Evolutionary conservation across 768 basidiomycete genomes (phyloP).

Genomic region (Podaxis sp.): DNA sequence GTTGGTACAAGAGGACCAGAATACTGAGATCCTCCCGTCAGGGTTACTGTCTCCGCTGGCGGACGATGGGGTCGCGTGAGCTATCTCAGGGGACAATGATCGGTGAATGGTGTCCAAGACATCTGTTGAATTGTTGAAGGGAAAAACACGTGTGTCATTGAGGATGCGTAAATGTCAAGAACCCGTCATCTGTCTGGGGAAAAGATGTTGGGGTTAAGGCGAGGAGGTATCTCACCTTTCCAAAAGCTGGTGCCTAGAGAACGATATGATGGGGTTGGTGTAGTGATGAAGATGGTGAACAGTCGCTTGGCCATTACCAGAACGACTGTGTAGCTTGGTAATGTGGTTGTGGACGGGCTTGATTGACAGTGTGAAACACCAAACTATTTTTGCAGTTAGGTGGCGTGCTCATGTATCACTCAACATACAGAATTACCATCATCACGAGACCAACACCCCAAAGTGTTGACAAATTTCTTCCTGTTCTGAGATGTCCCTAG

Average conservation of each 20-base stretch:
- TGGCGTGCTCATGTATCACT: not conserved
- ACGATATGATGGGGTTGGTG: not conserved
- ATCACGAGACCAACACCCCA: not conserved
- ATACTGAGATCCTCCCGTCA: not conserved
- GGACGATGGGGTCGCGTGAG: not conserved
- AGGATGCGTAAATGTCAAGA: not conserved
- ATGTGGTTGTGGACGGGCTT: not conserved
- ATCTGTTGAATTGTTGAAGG: not conserved
- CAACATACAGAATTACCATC: not conserved
- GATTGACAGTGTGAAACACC: not conserved
- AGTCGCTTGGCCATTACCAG: not conserved
- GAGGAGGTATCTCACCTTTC: not conserved
- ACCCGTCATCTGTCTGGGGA: not conserved
- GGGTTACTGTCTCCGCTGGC: not conserved
- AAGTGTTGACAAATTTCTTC: not conserved
- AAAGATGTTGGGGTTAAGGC: not conserved
- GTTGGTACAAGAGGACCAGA: not conserved
- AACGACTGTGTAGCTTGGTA: not conserved
- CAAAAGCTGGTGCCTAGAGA: not conserved
- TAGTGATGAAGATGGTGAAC: not conserved
- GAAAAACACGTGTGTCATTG: not conserved
- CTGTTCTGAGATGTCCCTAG: not conserved
- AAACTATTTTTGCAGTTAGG: not conserved
- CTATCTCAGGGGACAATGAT: not conserved
- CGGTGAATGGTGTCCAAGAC: not conserved